These are phyloP conservation scores for Colletotrichum coccodes DNA, from an alignment of 2,329 filamentous ascomycete species.

Conservation along the genomic window DNA sequence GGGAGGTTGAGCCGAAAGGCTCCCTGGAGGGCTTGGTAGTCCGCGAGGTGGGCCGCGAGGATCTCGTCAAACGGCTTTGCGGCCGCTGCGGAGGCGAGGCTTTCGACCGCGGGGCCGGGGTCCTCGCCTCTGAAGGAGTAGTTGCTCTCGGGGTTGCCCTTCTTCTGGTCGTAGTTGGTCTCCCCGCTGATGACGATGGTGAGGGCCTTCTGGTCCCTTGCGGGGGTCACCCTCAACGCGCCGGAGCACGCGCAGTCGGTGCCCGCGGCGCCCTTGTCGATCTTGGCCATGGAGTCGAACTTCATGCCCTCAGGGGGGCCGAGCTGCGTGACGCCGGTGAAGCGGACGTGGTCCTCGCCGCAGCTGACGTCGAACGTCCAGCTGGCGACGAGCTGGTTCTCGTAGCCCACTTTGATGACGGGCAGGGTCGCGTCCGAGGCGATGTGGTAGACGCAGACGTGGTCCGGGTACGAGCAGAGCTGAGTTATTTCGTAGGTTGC, in stretches of 20 bases:
- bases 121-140: conserved; percentile 61
- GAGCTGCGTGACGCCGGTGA: conserved; percentile 49
- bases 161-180: conserved; percentile 61
- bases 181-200: conserved; percentile 54
- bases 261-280: conserved; percentile 31
- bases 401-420: conserved; percentile 49
- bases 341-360: conserved; percentile 40
- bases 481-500: conserved; percentile 40
- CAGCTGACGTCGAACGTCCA: conserved; percentile 45
- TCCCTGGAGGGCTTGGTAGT: conserved; percentile 50
- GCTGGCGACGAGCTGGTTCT: conserved; percentile 49
- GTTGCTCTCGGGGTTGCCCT: conserved; percentile 52
- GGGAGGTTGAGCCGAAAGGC: conserved; percentile 56
- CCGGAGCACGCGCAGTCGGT: conserved; percentile 31
- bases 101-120: conserved; percentile 50
- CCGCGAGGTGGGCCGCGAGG: conserved; percentile 47
- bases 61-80: conserved; percentile 45
- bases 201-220: conserved; percentile 36
- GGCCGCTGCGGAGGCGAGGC: conserved; percentile 43
- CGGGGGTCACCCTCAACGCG: conserved; percentile 42
- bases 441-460: conserved; percentile 44
- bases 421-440: conserved; percentile 45
- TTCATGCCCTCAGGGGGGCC: conserved; percentile 54
- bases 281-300: conserved; percentile 50
- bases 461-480: conserved; percentile 53